Conservation (phyloP, 208 protist species). For the Phytomonas sp. region DNA sequence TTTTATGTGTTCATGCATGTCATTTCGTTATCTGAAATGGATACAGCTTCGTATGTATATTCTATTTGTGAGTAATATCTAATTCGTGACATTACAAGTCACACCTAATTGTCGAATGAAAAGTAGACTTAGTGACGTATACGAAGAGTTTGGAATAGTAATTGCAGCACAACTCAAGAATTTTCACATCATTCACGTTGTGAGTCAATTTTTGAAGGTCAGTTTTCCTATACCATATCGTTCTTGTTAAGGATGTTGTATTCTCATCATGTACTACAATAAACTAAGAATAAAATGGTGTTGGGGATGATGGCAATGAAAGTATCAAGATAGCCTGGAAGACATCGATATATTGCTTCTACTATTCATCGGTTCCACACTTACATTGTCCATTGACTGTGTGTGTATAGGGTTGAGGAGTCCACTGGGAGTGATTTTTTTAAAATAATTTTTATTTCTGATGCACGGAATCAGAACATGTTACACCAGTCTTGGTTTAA, state of each 20-base stretch:
- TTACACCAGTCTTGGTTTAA: neutral
- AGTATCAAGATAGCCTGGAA: neutral
- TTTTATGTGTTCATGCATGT: slow-evolving; percentile 3
- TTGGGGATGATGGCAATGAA: neutral
- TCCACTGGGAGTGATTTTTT: slow-evolving; percentile 71
- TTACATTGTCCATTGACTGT: slow-evolving; percentile 73
- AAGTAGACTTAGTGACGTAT: neutral
- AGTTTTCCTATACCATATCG: neutral
- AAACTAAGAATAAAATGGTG: neutral
- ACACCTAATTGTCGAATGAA: neutral
- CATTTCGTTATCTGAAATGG: slow-evolving; percentile 2
- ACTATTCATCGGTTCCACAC: slow-evolving; percentile 74
- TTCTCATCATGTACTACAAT: slow-evolving; percentile 3
- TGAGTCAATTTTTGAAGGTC: neutral
- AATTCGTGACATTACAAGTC: neutral
- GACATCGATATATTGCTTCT: slow-evolving; percentile 28
- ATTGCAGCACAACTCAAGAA: neutral
- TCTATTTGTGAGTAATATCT: neutral
- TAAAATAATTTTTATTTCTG: slow-evolving; percentile 44
- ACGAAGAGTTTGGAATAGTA: neutral
- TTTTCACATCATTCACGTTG: neutral
- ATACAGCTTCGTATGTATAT: neutral
- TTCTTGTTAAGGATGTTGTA: neutral
- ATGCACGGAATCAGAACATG: neutral
- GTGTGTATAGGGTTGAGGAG: slow-evolving; percentile 76